Base-by-base conservation (phyloP, 352 stramenopile species). In the Globisporangium emineosum region DNA sequence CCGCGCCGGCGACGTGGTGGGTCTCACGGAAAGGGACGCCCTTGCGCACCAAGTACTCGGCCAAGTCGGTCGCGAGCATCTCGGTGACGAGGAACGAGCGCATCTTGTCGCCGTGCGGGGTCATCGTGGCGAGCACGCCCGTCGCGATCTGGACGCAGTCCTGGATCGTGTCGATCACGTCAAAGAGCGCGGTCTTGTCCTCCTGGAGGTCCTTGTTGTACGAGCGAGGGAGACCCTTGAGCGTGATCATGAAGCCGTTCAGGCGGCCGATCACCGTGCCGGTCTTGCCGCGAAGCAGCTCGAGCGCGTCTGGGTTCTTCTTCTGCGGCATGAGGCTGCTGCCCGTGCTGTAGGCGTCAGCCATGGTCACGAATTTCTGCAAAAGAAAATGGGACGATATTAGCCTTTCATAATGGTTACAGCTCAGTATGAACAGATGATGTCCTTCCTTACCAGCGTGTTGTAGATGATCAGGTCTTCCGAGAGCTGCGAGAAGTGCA, bases 191-290 rank as follows among this genome's bases (percentile, higher is more conserved):
- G 51, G 98, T 93, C 86, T 99, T 99, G 81, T 99, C 97, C 80
- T 99, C 97, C 78, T 99, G 97, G 30, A 99, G 83, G 75, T 99
- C 97, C 85, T 99, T 99, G 84, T 99, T 99, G 91, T 99, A 99
- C 29, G 96, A 98, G 37, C 96, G 88, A 49, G 97, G 97, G 43
- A 99, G 77, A 13, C 83, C 86, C 77, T 99, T 99, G 53, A 99
- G 86, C 37, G 97, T 99, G 29, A 97, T 86, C 52, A 99, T 89
- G 65, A 99, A 96, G 51, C 96, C 96, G 61, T 96, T 97, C 35
- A 98, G 84, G 55, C 95, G 89, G 45, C 97, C 97, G 23, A 98
- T 87, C 57, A 98, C 93, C 32, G 97, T 90, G 57, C 97, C 97
- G 19, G 89, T 95, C 83, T 99, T 99, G 65, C 97, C 97, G 52